Base-by-base conservation (phyloP, 1,139 yeast genomes). In the Diutina sp. region DNA sequence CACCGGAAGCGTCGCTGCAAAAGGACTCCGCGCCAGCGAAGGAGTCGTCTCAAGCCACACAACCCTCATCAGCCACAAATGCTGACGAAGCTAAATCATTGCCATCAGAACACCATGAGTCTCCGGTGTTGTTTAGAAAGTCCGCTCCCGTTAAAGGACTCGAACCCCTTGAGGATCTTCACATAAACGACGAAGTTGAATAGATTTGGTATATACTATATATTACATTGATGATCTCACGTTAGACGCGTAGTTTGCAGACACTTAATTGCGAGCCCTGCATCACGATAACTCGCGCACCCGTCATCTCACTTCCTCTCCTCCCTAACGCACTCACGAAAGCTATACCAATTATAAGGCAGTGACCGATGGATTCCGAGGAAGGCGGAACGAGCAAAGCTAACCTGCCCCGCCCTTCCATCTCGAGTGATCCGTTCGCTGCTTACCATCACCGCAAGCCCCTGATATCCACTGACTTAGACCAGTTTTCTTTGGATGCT, bases 401-500 rank as follows among this genome's bases (percentile, higher is more conserved):
- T 14, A 29, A 28, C 16, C 25, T n/a, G 25, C 38, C 35, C n/a
- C 38, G 35, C 35, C 38, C 51, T 28, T 28, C 16, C 30, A 35
- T 35, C 41, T 35, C 41, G 5, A 35, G 14, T 35, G 35, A 47
- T 18, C 51, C 35, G 29, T 47, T 47, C 29, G 51, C 51, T 16
- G 32, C 32, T 28, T 50, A 50, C n/a, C 41, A 32, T 9, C 44
- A 30, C 18, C 41, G 53, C 21, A 50, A 50, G 32, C 44, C 44
- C 14, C 38, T 29, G 35, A 30, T 30, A 16, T 32, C 44, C 8
- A 30, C 28, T 16, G 53, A 30, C 32, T 11, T 50, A 6, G 63
- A 61, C 6, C 65, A 64, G 45, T 56, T 62, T 21, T 71, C 67
- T 50, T 61, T 68, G 28, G 66, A 67, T 51, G 67, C 64, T 45